Conservation (phyloP, 163 green algal genomes). For the Chloroidium sp. region DNA sequence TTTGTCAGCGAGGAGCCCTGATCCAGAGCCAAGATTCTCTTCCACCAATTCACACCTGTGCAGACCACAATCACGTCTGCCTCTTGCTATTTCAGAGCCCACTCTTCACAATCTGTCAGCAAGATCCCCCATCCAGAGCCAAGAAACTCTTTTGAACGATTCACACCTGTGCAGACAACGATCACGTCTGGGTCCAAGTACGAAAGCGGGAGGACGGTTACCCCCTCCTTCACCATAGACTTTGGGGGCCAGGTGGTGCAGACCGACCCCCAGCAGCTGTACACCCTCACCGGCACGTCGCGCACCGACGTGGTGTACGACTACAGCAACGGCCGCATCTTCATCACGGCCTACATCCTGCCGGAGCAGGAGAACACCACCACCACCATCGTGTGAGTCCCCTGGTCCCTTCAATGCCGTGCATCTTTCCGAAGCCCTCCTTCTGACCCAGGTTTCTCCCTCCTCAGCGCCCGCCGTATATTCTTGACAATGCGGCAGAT, state of each 20-base stretch:
- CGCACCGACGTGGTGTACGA: constrained; percentile 23
- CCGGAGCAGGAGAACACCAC: background rate
- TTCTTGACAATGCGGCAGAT: no score
- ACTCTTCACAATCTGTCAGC: background rate
- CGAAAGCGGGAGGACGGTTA: constrained; percentile 1
- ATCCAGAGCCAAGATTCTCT: background rate
- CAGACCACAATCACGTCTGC: background rate
- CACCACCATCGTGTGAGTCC: background rate
- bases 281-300: constrained; percentile 10
- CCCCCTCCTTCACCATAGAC: constrained; percentile 14
- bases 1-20: no score
- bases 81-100: no score
- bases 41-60: background rate
- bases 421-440: background rate
- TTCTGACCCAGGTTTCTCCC: no score
- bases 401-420: background rate
- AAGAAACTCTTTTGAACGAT: background rate
- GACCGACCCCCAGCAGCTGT: constrained; percentile 18
- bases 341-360: constrained; percentile 18
- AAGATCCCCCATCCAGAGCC: background rate
- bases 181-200: constrained; percentile 1
- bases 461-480: no score
- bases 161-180: background rate
- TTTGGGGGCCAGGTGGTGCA: constrained; percentile 16
- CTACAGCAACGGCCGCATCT: constrained; percentile 12